Evolutionary conservation across 192 early-diverging fungal genomes (phyloP).

Genomic region (Umbelopsis vinacea): DNA sequence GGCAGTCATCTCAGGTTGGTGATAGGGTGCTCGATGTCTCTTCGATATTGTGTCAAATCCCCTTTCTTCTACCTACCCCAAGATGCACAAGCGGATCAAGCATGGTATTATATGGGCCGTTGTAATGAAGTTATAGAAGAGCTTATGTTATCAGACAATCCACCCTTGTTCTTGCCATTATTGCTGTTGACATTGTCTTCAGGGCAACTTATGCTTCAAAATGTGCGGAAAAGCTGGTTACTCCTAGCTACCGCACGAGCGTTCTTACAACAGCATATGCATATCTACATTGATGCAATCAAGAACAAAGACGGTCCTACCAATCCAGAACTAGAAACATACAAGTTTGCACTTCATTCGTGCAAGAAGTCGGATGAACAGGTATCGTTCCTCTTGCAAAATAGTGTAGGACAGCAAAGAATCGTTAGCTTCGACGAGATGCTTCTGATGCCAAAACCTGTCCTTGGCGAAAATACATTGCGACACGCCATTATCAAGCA

Average conservation of each 20-base stretch:
- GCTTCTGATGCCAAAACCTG: background rate
- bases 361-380: background rate
- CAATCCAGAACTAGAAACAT: background rate
- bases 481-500: background rate
- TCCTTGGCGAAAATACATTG: background rate
- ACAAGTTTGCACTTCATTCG: background rate
- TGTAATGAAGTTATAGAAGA: too few relatives aligned
- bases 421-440: background rate
- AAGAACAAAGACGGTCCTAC: background rate
- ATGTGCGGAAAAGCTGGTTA: background rate
- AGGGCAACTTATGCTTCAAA: background rate
- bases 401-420: too few relatives aligned
- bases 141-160: background rate
- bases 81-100: too few relatives aligned
- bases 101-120: too few relatives aligned
- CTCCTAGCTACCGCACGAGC: background rate
- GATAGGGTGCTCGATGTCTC: too few relatives aligned
- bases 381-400: background rate
- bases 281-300: background rate
- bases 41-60: too few relatives aligned
- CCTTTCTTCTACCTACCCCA: too few relatives aligned
- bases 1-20: too few relatives aligned
- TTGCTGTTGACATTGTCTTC: background rate
- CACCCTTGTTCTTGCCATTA: background rate
- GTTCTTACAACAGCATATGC: background rate